These are phyloP conservation scores for Geosiphon pyriformis DNA, from an alignment of 192 early-diverging fungal species.

Conservation along the genomic window DNA sequence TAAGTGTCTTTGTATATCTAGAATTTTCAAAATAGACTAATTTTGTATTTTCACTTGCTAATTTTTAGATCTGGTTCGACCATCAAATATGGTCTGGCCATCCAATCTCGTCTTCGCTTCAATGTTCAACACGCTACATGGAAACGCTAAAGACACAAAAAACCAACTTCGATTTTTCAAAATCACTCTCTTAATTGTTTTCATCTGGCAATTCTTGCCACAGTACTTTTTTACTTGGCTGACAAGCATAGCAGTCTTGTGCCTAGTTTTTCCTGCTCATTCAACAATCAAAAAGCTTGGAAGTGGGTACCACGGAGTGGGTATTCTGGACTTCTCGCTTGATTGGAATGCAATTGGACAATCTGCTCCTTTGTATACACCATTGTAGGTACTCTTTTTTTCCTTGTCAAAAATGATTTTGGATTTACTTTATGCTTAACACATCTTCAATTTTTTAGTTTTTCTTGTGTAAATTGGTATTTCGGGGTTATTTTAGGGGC, in stretches of 20 bases:
- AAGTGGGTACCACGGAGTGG: conserved; percentile 56
- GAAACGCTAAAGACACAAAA: not conserved
- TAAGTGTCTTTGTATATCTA: not conserved
- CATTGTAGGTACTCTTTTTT: conserved; percentile 64
- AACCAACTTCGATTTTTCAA: conserved; percentile 36
- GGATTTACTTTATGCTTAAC: not conserved
- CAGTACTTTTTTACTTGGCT: conserved; percentile 29
- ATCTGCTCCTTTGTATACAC: conserved; percentile 49
- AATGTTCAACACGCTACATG: conserved; percentile 45
- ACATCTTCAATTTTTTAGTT: too few species aligned
- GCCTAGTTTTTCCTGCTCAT: conserved; percentile 29
- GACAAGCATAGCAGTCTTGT: conserved; percentile 35
- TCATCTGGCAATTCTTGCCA: conserved; percentile 49
- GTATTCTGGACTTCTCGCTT: conserved; percentile 62
- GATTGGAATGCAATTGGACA: conserved; percentile 69
- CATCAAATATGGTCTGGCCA: conserved; percentile 57
- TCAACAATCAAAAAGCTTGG: conserved; percentile 33
- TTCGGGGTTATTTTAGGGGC: too few species aligned
- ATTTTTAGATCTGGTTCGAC: conserved; percentile 8
- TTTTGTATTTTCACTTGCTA: not conserved
- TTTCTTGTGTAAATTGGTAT: too few species aligned
- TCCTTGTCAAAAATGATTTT: not conserved
- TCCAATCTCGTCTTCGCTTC: conserved; percentile 57
- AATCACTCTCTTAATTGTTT: conserved; percentile 36
- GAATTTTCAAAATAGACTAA: not conserved